These are phyloP conservation scores for Adansonia grandidieri DNA, from an alignment of 441 rosid species.

Conservation along the genomic window DNA sequence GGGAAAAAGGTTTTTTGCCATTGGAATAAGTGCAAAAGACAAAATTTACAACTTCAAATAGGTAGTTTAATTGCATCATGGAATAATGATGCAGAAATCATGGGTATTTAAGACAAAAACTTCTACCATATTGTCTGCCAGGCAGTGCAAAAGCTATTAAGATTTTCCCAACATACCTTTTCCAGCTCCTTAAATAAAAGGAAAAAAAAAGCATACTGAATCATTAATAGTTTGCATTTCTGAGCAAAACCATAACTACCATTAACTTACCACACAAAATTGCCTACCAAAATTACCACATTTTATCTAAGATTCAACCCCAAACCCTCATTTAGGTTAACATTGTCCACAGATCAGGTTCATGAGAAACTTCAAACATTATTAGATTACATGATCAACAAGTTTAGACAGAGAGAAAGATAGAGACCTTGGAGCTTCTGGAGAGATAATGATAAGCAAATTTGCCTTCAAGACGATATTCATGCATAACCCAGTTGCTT, in stretches of 20 bases:
- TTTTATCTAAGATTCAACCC: neutral
- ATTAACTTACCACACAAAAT: neutral
- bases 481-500: slow-evolving; percentile 95
- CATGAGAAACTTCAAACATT: neutral
- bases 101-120: neutral
- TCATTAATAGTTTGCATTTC: slow-evolving; percentile 1
- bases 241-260: neutral
- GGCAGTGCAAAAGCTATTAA: slow-evolving; percentile 9
- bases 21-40: neutral
- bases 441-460: slow-evolving; percentile 81
- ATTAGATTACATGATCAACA: neutral
- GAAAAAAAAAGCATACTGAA: slow-evolving; percentile 1
- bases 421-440: slow-evolving; percentile 64
- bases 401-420: neutral
- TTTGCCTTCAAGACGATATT: slow-evolving; percentile 89
- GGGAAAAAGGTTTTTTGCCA: neutral
- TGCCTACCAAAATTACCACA: neutral
- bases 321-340: neutral
- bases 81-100: slow-evolving; percentile 1
- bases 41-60: neutral
- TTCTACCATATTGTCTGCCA: neutral
- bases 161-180: slow-evolving; percentile 14
- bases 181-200: slow-evolving; percentile 2
- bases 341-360: neutral
- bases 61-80: neutral